Evolutionary conservation across 257 asterid genomes (phyloP).

Genomic region (Ophiorrhiza pumila): DNA sequence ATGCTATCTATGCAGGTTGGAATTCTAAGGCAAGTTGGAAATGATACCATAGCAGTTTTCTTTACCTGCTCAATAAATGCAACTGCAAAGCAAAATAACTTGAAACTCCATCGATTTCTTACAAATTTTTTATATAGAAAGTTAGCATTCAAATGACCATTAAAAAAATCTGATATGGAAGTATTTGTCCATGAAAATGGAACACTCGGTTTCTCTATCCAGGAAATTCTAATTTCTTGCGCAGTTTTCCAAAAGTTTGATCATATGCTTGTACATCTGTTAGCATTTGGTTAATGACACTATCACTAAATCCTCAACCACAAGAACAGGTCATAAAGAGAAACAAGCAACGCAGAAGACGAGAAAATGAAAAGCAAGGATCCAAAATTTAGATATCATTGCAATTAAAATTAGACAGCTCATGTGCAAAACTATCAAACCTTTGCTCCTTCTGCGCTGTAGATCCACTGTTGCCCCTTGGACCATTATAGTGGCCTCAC

Average conservation of each 20-base stretch:
- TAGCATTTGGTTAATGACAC: neutral
- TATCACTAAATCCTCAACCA: neutral
- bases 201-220: neutral
- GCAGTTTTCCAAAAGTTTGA: neutral
- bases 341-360: neutral
- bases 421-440: conserved; percentile 24
- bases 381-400: neutral
- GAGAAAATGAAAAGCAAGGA: neutral
- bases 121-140: too few species aligned
- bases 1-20: neutral
- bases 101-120: neutral
- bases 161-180: neutral
- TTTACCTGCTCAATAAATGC: neutral
- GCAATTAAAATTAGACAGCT: conserved; percentile 4
- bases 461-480: conserved; percentile 93
- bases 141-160: neutral
- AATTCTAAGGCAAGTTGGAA: neutral
- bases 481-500: conserved; percentile 80
- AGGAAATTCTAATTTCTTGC: neutral
- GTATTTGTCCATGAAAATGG: neutral
- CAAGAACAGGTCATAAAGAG: neutral
- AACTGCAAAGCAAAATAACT: neutral
- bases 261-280: neutral
- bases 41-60: neutral
- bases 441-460: conserved; percentile 96